Evolutionary conservation across 768 basidiomycete species (phyloP).

Genomic region (Strobilomyces confusus): DNA sequence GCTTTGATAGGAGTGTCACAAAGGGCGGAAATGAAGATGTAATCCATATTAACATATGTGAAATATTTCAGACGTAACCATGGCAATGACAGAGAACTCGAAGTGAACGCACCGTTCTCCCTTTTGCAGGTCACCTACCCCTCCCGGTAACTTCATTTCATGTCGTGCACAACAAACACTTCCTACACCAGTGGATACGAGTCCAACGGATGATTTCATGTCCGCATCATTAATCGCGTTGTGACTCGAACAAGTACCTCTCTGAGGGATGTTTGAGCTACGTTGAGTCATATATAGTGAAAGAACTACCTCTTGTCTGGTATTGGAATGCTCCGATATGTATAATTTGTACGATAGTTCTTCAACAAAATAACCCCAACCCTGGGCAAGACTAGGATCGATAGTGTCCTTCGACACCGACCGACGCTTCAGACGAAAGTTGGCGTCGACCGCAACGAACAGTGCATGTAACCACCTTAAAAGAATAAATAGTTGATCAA

Average conservation of each 20-base stretch:
- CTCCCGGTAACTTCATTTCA: background rate
- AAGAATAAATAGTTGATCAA: background rate
- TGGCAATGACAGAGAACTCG: no score
- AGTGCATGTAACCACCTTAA: background rate
- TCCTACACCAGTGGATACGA: background rate
- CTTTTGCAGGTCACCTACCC: background rate
- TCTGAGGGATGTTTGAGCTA: background rate
- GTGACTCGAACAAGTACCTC: background rate
- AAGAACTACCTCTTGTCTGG: background rate
- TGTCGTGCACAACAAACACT: background rate
- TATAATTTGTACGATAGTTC: background rate
- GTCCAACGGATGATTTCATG: background rate
- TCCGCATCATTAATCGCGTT: background rate
- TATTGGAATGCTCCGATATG: background rate
- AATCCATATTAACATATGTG: background rate
- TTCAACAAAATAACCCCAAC: background rate
- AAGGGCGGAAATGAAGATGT: background rate
- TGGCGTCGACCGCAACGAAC: background rate
- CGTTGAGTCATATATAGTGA: background rate
- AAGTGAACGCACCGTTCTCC: background rate
- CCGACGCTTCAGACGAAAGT: background rate
- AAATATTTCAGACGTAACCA: no score
- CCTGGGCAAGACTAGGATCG: background rate
- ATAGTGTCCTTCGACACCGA: background rate
- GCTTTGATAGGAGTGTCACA: background rate